A percentile compares a stretch with the other conserved stretches of the same genome.
These are phyloP conservation scores for Pelargonium cotyledonis DNA, from an alignment of 441 rosid species.

Conservation along the genomic window DNA sequence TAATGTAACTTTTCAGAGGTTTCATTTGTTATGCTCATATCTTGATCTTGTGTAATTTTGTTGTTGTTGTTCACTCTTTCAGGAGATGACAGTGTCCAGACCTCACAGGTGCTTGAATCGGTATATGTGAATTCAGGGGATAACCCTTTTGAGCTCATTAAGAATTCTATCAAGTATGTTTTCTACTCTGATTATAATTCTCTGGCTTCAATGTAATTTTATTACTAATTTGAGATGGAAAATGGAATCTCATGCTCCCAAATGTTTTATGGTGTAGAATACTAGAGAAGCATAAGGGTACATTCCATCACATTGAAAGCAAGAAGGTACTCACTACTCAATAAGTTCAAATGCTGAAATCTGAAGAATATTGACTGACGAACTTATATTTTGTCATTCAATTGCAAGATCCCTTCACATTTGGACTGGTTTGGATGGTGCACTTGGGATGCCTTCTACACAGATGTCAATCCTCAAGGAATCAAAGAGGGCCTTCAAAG, in stretches of 20 bases:
- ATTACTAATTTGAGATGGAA: neutral
- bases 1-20: neutral
- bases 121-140: constrained; percentile 56
- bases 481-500: constrained; percentile 66
- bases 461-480: constrained; percentile 48
- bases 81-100: constrained; percentile 48
- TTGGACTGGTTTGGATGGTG: constrained; percentile 89
- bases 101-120: constrained; percentile 38
- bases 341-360: constrained; percentile 5
- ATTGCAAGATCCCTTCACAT: constrained; percentile 46
- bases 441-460: constrained; percentile 80
- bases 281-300: constrained; percentile 49
- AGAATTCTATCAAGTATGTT: constrained; percentile 55
- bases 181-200: neutral
- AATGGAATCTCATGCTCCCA: neutral
- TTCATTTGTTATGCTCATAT: neutral
- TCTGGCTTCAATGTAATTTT: neutral
- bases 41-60: neutral
- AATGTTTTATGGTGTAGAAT: constrained; percentile 33
- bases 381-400: constrained; percentile 4
- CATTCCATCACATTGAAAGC: constrained; percentile 51
- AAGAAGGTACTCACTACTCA: constrained; percentile 39
- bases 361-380: neutral
- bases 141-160: constrained; percentile 58
- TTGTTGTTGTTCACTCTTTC: constrained; percentile 8